These are phyloP conservation scores for Chrysanthemum makinoi DNA, from an alignment of 129 eudicot genomes.

Conservation along the genomic window DNA sequence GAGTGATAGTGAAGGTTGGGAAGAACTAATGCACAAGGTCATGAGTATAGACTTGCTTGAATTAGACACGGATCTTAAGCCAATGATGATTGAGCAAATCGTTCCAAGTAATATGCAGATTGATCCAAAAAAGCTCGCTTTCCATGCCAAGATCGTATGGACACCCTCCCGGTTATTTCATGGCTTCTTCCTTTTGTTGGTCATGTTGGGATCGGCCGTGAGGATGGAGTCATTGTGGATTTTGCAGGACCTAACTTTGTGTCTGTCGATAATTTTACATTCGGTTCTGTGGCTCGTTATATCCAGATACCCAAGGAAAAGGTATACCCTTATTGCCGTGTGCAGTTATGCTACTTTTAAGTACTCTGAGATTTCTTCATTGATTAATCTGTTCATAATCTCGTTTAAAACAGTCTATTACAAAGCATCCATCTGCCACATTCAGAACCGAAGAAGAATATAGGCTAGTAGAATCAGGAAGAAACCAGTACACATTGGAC, in stretches of 20 bases:
- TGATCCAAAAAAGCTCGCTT: slow-evolving; percentile 75
- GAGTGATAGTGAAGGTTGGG: slow-evolving; percentile 61
- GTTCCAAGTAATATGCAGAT: slow-evolving; percentile 40
- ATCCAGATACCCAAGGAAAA: slow-evolving; percentile 62
- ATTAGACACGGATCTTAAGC: slow-evolving; percentile 24
- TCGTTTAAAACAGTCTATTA: background rate
- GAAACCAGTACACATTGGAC: slow-evolving; percentile 57
- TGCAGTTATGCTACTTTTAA: too few relatives aligned
- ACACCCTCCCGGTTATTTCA: slow-evolving; percentile 82
- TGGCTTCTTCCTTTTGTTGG: slow-evolving; percentile 90
- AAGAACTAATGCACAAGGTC: slow-evolving; percentile 67
- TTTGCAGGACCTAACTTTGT: slow-evolving; percentile 92
- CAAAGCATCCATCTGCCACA: slow-evolving; percentile 12
- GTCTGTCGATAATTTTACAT: slow-evolving; percentile 78
- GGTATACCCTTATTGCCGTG: slow-evolving; percentile 33
- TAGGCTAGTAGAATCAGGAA: slow-evolving; percentile 41
- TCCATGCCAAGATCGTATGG: slow-evolving; percentile 86
- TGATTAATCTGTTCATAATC: background rate
- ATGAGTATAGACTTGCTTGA: slow-evolving; percentile 89
- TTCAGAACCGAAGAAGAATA: slow-evolving; percentile 37
- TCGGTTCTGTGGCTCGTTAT: slow-evolving; percentile 79
- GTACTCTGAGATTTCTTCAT: background rate
- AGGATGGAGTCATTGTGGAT: slow-evolving; percentile 87
- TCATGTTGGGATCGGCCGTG: slow-evolving; percentile 85
- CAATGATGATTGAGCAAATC: slow-evolving; percentile 47